Evolutionary conservation across 2,329 filamentous ascomycete genomes (phyloP).

Genomic region (Exophiala xenobiotica): DNA sequence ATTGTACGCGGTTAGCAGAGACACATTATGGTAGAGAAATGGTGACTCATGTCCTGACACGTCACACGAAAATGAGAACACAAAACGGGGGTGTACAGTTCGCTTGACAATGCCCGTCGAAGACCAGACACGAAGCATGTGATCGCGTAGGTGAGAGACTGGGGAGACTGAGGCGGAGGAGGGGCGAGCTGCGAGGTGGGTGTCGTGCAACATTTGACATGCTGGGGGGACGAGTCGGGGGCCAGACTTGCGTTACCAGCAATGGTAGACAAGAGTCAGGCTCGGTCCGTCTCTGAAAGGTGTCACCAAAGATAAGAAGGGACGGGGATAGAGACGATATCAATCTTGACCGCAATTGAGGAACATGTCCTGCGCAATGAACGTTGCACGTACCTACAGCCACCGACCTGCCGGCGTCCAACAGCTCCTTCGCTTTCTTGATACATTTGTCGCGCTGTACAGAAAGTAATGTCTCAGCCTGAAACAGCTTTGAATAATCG

Average conservation of each 20-base stretch:
- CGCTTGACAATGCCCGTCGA: neutral
- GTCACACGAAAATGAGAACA: neutral
- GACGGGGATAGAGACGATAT: neutral
- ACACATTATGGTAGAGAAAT: conserved; percentile 5
- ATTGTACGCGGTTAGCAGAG: neutral
- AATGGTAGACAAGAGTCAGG: conserved; percentile 9
- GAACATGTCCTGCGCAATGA: neutral
- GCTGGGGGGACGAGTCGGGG: neutral
- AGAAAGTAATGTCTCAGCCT: conserved; percentile 22
- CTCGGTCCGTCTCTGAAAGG: neutral
- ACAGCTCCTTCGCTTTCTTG: conserved; percentile 65
- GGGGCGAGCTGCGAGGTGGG: neutral
- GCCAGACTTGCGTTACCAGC: neutral
- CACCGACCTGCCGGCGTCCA: conserved; percentile 67
- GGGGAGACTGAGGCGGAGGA: conserved; percentile 1
- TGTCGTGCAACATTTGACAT: conserved; percentile 13
- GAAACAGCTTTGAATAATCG: conserved; percentile 57
- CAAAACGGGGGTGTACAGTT: conserved; percentile 10
- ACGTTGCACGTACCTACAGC: conserved; percentile 64
- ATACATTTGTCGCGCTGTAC: conserved; percentile 62
- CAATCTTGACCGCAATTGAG: neutral
- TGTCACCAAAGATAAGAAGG: conserved; percentile 3
- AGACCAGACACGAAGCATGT: neutral
- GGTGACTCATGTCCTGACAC: conserved; percentile 9
- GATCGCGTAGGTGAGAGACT: neutral